Evolutionary conservation across 106 monocot genomes (phyloP), one percentile per base, ranked within the genome.

Genomic region (Allium sativum): DNA sequence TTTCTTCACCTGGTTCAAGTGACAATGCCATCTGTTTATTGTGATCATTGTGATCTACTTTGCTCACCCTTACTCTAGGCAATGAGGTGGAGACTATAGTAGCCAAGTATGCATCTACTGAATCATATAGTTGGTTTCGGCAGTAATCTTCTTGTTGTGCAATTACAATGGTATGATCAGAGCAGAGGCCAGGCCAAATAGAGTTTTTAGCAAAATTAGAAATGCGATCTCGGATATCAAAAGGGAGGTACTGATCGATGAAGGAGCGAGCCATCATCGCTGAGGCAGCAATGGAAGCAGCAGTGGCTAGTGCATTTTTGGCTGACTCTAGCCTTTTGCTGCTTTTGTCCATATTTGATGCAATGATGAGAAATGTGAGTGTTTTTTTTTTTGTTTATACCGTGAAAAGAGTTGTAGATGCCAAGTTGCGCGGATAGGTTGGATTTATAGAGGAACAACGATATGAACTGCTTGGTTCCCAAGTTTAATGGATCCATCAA

Each of bases 221-320:
- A 50, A 76, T 16, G 52, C 52, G 56, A 69, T 31, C 44, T 8
- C 59, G 76, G 22, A 73, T 0, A 9, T 72, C 63, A 55, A 59
- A 10, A 21, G 82, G 74, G 40, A 78, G 69, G 63, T 56, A 70
- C 10, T 82, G 70, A 45, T 70, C 60, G 62, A 58, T 45, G 44
- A 71, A 18, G 40, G 76, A 58, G 42, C 70, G 59, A 3, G 59
- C 66, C 9, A 76, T 15, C 59, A 76, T 53, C 0, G 64, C 64
- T 11, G 69, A 69, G 48, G 69, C 69, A 7, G 69, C 75, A 22
- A 76, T 16, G 18, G 75, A 76, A 13, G 75, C 75, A 0, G 68
- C 75, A 15, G 69, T 70, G 16, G 75, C 63, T 15, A 76, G 47
- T 14, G 58, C 31, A 15, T 45, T 68, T 53, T 74, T 61, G 7